Evolutionary conservation across 768 basidiomycete genomes (phyloP).

Genomic region (Daedaleopsis sinensis): DNA sequence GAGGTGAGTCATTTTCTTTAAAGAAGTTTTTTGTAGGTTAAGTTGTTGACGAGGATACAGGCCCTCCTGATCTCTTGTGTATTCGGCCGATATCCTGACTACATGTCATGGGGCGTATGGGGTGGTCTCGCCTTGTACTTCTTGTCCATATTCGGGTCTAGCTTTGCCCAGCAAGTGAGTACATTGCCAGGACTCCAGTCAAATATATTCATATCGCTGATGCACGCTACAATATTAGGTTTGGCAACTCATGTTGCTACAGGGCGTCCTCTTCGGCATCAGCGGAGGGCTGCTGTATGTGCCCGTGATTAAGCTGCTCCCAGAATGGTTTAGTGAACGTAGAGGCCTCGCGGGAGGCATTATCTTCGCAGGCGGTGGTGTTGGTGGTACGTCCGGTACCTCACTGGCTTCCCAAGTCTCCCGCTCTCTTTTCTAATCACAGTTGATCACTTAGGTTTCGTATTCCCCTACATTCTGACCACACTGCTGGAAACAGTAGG

Average conservation of each 20-base stretch:
- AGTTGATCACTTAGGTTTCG: slow-evolving; percentile 15
- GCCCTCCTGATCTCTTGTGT: slow-evolving; percentile 8
- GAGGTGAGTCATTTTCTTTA: slow-evolving; percentile 11
- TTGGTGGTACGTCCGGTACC: too few species aligned
- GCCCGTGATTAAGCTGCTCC: slow-evolving; percentile 20
- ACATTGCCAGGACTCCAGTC: too few species aligned
- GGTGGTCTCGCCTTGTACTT: slow-evolving; percentile 19
- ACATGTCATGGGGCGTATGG: slow-evolving; percentile 22
- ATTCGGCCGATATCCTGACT: slow-evolving; percentile 20
- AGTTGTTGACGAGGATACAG: too few species aligned
- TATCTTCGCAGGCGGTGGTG: slow-evolving; percentile 27
- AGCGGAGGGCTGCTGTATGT: slow-evolving; percentile 21
- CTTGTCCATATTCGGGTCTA: slow-evolving; percentile 17
- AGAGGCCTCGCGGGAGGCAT: slow-evolving; percentile 26
- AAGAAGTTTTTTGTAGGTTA: background rate
- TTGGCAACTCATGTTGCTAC: slow-evolving; percentile 26
- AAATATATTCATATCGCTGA: slow-evolving; percentile 8
- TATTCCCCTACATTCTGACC: slow-evolving; percentile 25
- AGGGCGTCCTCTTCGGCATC: slow-evolving; percentile 26
- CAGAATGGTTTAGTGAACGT: slow-evolving; percentile 26
- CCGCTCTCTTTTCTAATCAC: too few species aligned
- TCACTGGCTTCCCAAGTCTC: too few species aligned
- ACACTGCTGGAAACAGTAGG: slow-evolving; percentile 19
- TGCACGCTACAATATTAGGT: slow-evolving; percentile 21
- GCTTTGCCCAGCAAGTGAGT: slow-evolving; percentile 19